Base-by-base conservation (phyloP, 192 early-diverging fungal genomes). In the Funneliformis mosseae region DNA sequence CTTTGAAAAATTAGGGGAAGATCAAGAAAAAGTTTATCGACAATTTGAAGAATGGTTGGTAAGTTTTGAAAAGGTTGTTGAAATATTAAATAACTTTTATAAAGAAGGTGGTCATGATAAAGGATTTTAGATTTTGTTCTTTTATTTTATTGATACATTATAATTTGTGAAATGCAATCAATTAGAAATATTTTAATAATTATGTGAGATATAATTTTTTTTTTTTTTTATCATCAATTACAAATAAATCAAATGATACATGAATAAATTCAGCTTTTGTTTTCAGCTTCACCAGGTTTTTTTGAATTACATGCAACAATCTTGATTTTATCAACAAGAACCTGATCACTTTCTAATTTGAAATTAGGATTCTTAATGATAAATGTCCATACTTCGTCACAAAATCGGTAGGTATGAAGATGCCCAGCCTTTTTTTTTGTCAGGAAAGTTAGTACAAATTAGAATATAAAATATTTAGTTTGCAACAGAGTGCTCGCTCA, bases 341-440 rank as follows among this genome's bases (percentile, higher is more conserved):
- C 87, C 12, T 81, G 87, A 33, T 97, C 97, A 68, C 68, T 87
- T 38, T 99, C 98, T 77, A 98, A 92, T 62, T 92, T 91, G 83
- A 99, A 95, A n/a, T 88, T 93, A 38, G 95, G 92, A 59, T 92
- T 89, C 43, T 94, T 91, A 69, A 97, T 91, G 45, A 97, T 91
- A 88, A 99, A 98, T 1, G 97, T 98, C 96, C 96, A 99, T 28
- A 99, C 97, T 77, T 99, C 98, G 81, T 99, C 98, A 82, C 97
- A 94, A 73, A 95, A 96, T 63, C 96, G 91, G 84, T 98, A 99
- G 28, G 92, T 95, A 78, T 94, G 89, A 76, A 99, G 89, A 77
- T 92, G 92, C n/a, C 94, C 95, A 91, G 94, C 72, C 82, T 79
- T 21, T 83, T 79, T 21, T 83, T 33, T 33, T 33, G 33, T 33